These are phyloP conservation scores for Boletus reticuloceps DNA, from an alignment of 768 basidiomycete species.

Conservation along the genomic window DNA sequence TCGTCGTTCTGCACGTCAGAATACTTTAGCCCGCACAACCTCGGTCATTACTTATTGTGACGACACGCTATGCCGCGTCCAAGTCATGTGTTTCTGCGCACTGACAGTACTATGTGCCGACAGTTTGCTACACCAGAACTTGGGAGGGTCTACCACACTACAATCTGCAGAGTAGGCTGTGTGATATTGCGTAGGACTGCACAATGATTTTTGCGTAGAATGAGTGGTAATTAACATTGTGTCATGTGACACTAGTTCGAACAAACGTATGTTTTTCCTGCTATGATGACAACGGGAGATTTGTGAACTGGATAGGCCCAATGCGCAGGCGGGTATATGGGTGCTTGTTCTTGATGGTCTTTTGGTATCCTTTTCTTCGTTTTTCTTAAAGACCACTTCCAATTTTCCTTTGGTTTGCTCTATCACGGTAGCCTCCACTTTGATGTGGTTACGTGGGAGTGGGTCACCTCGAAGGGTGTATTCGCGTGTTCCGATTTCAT, in stretches of 20 bases:
- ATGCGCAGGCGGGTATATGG: conserved; percentile 94
- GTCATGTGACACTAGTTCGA: background rate
- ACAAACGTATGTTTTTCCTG: background rate
- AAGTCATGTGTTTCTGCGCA: too few species aligned
- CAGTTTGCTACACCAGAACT: too few species aligned
- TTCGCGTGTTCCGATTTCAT: conserved; percentile 94
- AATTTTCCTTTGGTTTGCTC: conserved; percentile 96
- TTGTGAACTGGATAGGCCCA: conserved; percentile 65
- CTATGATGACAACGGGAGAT: conserved; percentile 30
- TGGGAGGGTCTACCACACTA: background rate
- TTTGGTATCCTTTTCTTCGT: conserved; percentile 96
- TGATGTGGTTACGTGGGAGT: conserved; percentile 57
- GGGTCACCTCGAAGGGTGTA: conserved; percentile 86
- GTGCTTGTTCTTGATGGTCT: conserved; percentile 91
- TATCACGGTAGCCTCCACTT: conserved; percentile 85
- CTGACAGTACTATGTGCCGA: too few species aligned
- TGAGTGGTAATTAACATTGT: background rate
- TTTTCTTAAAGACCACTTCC: conserved; percentile 96
- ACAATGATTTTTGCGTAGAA: background rate
- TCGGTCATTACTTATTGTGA: too few species aligned
- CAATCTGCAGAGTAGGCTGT: background rate
- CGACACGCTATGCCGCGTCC: too few species aligned
- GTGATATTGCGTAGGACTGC: background rate
- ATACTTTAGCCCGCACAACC: too few species aligned
- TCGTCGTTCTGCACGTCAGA: too few species aligned